Conservation (phyloP, 139 green algal species). For the Zygnema cylindricum region DNA sequence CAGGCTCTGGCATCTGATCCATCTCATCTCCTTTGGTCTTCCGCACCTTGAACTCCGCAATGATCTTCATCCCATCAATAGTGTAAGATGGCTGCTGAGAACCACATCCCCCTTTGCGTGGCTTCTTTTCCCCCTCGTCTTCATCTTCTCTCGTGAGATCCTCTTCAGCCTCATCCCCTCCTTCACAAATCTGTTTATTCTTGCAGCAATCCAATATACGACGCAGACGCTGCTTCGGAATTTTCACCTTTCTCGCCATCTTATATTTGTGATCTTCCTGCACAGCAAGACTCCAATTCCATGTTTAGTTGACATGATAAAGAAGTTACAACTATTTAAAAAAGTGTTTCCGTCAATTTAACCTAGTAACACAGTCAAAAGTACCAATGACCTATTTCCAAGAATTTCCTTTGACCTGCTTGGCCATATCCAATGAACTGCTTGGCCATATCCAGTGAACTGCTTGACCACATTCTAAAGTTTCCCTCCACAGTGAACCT, state of each 20-base stretch:
- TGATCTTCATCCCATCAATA: conserved; percentile 85
- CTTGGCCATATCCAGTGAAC: too few relatives aligned
- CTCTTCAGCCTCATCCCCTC: conserved; percentile 34
- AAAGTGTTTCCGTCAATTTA: too few relatives aligned
- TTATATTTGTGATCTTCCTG: conserved; percentile 72
- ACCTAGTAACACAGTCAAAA: too few relatives aligned
- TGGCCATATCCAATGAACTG: too few relatives aligned
- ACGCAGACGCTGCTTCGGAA: conserved; percentile 72
- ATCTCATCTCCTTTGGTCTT: conserved; percentile 71
- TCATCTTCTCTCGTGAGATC: conserved; percentile 22
- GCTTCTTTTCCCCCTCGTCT: conserved; percentile 43
- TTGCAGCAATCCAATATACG: conserved; percentile 63
- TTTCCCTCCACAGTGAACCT: too few relatives aligned
- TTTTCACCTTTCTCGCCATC: conserved; percentile 68
- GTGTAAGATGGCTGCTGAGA: conserved; percentile 86
- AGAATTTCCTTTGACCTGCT: too few relatives aligned
- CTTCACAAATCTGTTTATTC: conserved; percentile 58
- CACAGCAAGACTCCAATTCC: background rate
- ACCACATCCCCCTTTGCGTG: conserved; percentile 66
- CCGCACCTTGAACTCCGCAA: conserved; percentile 88
- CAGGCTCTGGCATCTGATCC: conserved; percentile 62
- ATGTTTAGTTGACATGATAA: too few relatives aligned
- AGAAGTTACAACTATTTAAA: too few relatives aligned
- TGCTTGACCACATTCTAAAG: too few relatives aligned
- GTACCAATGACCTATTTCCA: too few relatives aligned